Evolutionary conservation across 345 rosid species (phyloP).

Genomic region (Hypericum perforatum): DNA sequence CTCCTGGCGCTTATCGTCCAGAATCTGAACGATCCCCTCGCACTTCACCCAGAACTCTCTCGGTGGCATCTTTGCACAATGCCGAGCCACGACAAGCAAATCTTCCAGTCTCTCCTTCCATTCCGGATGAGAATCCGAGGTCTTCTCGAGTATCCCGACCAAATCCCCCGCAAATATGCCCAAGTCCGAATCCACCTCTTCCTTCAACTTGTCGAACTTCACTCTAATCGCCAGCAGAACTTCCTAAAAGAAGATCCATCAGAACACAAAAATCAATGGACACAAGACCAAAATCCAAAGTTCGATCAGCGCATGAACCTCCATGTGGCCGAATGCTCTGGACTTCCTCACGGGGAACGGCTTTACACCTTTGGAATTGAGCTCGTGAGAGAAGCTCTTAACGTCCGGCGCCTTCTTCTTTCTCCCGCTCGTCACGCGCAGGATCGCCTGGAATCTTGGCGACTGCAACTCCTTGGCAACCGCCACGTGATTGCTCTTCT

Average conservation of each 20-base stretch:
- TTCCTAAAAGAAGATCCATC: constrained; percentile 42
- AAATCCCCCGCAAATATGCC: constrained; percentile 84
- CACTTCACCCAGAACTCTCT: constrained; percentile 80
- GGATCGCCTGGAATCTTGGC: constrained; percentile 75
- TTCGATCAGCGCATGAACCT: constrained; percentile 27
- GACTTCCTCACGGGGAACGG: constrained; percentile 89
- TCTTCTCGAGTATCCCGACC: constrained; percentile 69
- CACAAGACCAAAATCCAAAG: not conserved
- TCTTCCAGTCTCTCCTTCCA: constrained; percentile 74
- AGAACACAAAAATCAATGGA: not conserved
- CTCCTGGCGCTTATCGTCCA: constrained; percentile 90
- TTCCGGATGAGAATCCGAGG: constrained; percentile 50
- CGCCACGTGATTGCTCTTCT: constrained; percentile 49
- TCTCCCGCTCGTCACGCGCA: constrained; percentile 77
- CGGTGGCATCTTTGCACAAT: constrained; percentile 75
- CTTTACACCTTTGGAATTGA: constrained; percentile 89
- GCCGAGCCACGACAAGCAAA: constrained; percentile 61
- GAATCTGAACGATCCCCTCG: constrained; percentile 76
- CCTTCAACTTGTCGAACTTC: constrained; percentile 80
- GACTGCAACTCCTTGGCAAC: constrained; percentile 74
- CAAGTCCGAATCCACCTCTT: constrained; percentile 82
- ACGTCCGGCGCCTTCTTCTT: constrained; percentile 71
- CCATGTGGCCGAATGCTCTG: constrained; percentile 83
- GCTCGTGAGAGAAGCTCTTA: constrained; percentile 96
- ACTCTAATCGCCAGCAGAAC: constrained; percentile 66